Evolutionary conservation across 805 yeast species (phyloP).

Genomic region (Pichia rugopelliculosa): DNA sequence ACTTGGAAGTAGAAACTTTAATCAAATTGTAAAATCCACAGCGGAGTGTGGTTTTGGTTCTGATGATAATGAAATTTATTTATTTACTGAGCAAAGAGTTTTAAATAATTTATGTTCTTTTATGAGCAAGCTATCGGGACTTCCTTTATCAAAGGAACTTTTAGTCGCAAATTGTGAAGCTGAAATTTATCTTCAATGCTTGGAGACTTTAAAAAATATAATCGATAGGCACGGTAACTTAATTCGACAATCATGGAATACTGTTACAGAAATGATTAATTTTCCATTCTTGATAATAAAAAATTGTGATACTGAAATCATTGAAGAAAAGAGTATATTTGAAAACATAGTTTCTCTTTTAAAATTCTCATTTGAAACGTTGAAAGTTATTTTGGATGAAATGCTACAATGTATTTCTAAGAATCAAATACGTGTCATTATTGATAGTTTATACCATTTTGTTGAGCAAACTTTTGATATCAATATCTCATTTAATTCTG

Average conservation of each 20-base stretch:
- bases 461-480: slow-evolving; percentile 65
- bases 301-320: slow-evolving; percentile 16
- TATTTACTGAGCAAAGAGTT: slow-evolving; percentile 39
- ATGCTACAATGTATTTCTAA: slow-evolving; percentile 68
- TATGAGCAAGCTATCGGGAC: slow-evolving; percentile 33
- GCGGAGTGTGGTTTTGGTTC: slow-evolving; percentile 35
- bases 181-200: slow-evolving; percentile 54
- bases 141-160: slow-evolving; percentile 34
- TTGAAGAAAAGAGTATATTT: slow-evolving; percentile 29
- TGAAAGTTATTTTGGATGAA: slow-evolving; percentile 80
- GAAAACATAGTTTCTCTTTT: slow-evolving; percentile 47
- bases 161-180: slow-evolving; percentile 51
- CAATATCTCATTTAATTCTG: slow-evolving; percentile 85
- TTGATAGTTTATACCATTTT: slow-evolving; percentile 67
- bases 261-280: slow-evolving; percentile 54
- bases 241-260: slow-evolving; percentile 57
- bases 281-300: slow-evolving; percentile 47
- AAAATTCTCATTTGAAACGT: slow-evolving; percentile 69
- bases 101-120: slow-evolving; percentile 42
- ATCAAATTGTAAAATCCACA: slow-evolving; percentile 37
- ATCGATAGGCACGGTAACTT: slow-evolving; percentile 69
- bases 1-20: slow-evolving; percentile 44
- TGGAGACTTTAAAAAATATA: slow-evolving; percentile 62
- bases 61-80: slow-evolving; percentile 4
- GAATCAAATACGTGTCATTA: slow-evolving; percentile 52